Base-by-base conservation (phyloP, 345 rosid genomes). In the Noccaea bulbosa region DNA sequence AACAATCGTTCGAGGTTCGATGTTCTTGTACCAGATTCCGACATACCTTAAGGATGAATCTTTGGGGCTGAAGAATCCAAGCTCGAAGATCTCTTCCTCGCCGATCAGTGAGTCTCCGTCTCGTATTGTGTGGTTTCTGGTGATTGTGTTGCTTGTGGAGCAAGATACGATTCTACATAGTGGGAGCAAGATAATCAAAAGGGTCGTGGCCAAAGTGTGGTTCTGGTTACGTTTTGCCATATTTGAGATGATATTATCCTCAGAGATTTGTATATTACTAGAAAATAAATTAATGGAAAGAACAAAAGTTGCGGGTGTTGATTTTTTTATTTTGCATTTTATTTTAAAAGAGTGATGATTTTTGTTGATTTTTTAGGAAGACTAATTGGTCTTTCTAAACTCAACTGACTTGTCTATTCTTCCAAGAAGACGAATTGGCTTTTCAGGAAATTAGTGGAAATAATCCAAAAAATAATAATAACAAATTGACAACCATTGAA, bases 41-140 rank as follows among this genome's bases (percentile, higher is more conserved):
- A 89, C 71, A 68, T 81, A 89, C 52, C 90, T 62, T 4, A 46
- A 70, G 1, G 75, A 68, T 5, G 93, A 81, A 30, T 66, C 64
- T 8, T 27, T 78, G 2, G 85, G 86, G 40, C 83, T 83, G 38
- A 89, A 85, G 80, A 88, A 91, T 0, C 95, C 91, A 59, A 91
- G 50, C 62, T 83, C 81, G 44, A 87, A 91, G 15, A 0, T 69
- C 8, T 78, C 79, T 0, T 11, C 38, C 6, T 5, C 38, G 43
- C 85, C 81, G 32, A 80, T 9, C 69, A 91, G 62, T 34, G 77
- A 71, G 6, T 80, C 83, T 4, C 85, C 95, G 45, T 84, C 92
- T 72, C 11, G 47, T 16, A 90, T 17, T 1, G 58, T 46, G 20
- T 79, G 62, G 69, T 83, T 84, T 61, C 8, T 73, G 2, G 78